These are phyloP conservation scores for Gossypium raimondii DNA, from an alignment of 345 rosid genomes.

Conservation along the genomic window DNA sequence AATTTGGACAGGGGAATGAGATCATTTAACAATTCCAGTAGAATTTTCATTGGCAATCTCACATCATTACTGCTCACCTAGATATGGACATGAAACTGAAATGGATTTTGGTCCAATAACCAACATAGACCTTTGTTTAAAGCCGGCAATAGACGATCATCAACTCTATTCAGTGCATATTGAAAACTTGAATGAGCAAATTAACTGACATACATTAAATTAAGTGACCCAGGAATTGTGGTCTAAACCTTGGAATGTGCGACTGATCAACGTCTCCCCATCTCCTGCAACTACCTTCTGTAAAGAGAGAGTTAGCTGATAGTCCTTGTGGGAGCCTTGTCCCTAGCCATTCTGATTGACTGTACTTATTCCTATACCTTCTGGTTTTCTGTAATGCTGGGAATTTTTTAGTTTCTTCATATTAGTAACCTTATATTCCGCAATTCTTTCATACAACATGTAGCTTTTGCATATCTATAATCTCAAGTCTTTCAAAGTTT, in stretches of 20 bases:
- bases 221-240: neutral
- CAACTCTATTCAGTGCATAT: neutral
- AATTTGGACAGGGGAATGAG: neutral
- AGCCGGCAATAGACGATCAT: neutral
- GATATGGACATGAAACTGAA: neutral
- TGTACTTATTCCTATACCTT: neutral
- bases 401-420: neutral
- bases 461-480: neutral
- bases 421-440: neutral
- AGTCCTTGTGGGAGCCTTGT: neutral
- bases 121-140: neutral
- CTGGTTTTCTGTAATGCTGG: neutral
- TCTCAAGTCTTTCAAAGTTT: neutral
- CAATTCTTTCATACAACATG: neutral
- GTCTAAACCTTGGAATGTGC: neutral
- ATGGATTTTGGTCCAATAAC: neutral
- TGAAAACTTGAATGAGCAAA: neutral
- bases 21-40: neutral
- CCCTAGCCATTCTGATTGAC: neutral
- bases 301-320: neutral
- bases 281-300: slow-evolving; percentile 4
- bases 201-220: neutral
- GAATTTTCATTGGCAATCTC: neutral
- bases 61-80: neutral
- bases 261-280: neutral